A percentile compares a stretch with the other conserved stretches of the same genome.
Conservation (phyloP, 2,329 filamentous ascomycete genomes). For the Ophiocordyceps camponoti-floridani region DNA sequence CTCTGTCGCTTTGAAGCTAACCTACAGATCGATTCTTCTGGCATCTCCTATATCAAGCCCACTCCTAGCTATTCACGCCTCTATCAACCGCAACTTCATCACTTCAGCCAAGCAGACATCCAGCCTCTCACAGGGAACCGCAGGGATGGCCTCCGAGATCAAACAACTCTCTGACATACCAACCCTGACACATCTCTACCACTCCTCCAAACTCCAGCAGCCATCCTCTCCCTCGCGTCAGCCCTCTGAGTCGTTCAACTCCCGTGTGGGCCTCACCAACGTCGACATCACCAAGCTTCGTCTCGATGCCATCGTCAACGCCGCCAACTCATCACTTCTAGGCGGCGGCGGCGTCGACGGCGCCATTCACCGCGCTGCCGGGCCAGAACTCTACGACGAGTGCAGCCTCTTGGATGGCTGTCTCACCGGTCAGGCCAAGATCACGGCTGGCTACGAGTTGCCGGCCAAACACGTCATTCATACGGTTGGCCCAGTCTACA, state of each 20-base stretch:
- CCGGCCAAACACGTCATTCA: conserved; percentile 73
- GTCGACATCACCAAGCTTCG: conserved; percentile 68
- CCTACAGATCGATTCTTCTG: no score
- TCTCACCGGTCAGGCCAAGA: conserved; percentile 60
- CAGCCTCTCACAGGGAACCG: background rate
- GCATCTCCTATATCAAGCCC: no score
- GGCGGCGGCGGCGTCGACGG: conserved; percentile 86
- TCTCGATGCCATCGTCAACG: conserved; percentile 80
- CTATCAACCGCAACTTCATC: no score
- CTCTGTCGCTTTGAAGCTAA: no score
- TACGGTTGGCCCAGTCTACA: conserved; percentile 72
- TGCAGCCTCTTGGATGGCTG: conserved; percentile 59
- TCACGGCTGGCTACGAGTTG: conserved; percentile 60
- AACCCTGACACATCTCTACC: conserved; percentile 48
- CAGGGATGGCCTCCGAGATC: conserved; percentile 1
- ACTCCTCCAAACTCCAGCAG: conserved; percentile 14
- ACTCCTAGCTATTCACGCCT: no score
- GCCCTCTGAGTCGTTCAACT: conserved; percentile 42
- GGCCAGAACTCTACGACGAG: conserved; percentile 46
- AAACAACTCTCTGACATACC: conserved; percentile 37
- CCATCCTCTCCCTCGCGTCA: conserved; percentile 5
- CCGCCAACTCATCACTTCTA: conserved; percentile 61
- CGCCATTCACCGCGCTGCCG: conserved; percentile 74
- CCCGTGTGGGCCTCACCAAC: conserved; percentile 50
- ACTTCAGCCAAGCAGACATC: no score